A percentile compares a stretch with the other conserved stretches of the same genome.
Evolutionary conservation across 2,329 filamentous ascomycete species (phyloP).

Genomic region (Exophiala xenobiotica): DNA sequence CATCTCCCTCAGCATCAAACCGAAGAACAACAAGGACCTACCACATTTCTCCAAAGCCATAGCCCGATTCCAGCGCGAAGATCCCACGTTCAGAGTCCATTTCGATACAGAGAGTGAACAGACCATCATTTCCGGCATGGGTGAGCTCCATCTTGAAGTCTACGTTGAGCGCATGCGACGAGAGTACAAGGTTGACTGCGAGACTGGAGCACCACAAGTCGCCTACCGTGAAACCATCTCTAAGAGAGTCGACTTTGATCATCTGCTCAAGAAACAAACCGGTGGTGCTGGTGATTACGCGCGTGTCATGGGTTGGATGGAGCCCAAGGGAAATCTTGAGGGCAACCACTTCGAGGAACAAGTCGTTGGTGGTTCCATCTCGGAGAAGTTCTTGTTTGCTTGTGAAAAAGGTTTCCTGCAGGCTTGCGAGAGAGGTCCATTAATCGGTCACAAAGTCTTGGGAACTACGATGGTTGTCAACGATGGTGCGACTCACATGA

Average conservation of each 20-base stretch:
- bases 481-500: conserved; percentile 95
- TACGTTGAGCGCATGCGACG: conserved; percentile 96
- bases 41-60: conserved; percentile 98
- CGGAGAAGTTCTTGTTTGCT: conserved; percentile 91
- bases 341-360: conserved; percentile 83
- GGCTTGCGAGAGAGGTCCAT: conserved; percentile 79
- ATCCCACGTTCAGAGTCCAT: conserved; percentile 93
- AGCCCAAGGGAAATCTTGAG: conserved; percentile 72
- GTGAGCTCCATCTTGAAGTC: conserved; percentile 92
- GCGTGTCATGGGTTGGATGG: conserved; percentile 86
- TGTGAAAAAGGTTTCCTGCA: conserved; percentile 92
- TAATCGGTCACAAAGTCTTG: conserved; percentile 90
- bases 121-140: conserved; percentile 98
- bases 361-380: conserved; percentile 84
- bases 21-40: conserved; percentile 87
- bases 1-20: conserved; percentile 96
- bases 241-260: conserved; percentile 79
- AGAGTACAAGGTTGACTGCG: conserved; percentile 94
- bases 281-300: conserved; percentile 96
- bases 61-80: conserved; percentile 97
- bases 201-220: conserved; percentile 94
- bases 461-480: conserved; percentile 89
- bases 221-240: conserved; percentile 95
- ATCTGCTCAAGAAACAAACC: conserved; percentile 89
- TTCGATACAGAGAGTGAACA: conserved; percentile 91